Conservation (phyloP, 2,329 filamentous ascomycete species). For the Bretziella fagacearum region DNA sequence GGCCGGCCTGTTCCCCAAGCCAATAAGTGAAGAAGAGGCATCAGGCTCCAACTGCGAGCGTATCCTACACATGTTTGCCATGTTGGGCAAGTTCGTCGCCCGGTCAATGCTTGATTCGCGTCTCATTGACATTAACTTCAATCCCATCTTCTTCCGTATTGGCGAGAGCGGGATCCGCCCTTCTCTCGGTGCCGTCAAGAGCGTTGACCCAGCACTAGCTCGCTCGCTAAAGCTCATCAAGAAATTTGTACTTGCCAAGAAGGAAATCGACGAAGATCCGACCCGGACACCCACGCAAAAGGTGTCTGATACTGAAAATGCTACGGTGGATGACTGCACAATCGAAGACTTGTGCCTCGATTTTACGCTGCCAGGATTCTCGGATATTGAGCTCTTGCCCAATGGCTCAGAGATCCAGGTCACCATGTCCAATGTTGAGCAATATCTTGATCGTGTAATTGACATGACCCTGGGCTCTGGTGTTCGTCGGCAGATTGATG, state of each 20-base stretch:
- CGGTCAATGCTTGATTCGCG: conserved; percentile 96
- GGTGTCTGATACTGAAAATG: conserved; percentile 46
- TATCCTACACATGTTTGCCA: conserved; percentile 74
- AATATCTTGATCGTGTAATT: conserved; percentile 76
- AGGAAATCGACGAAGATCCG: conserved; percentile 57
- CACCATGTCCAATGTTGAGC: conserved; percentile 78
- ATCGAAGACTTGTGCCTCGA: conserved; percentile 84
- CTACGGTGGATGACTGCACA: conserved; percentile 56
- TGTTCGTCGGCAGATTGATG: conserved; percentile 74
- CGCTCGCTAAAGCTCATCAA: conserved; percentile 75
- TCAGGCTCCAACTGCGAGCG: conserved; percentile 66
- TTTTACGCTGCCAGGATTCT: conserved; percentile 86
- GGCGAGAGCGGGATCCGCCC: conserved; percentile 59
- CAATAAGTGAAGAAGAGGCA: conserved; percentile 65
- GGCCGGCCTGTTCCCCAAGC: conserved; percentile 78
- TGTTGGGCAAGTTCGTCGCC: conserved; percentile 92
- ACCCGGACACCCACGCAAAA: conserved; percentile 53
- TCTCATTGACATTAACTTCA: conserved; percentile 95
- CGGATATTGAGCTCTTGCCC: conserved; percentile 63
- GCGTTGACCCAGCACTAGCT: conserved; percentile 73
- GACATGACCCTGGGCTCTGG: conserved; percentile 82
- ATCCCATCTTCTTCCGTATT: conserved; percentile 93
- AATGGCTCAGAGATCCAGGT: conserved; percentile 59
- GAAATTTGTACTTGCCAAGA: conserved; percentile 70
- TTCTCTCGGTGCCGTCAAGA: conserved; percentile 75